Evolutionary conservation across 345 rosid species (phyloP).

Genomic region (Syzygium jambos): DNA sequence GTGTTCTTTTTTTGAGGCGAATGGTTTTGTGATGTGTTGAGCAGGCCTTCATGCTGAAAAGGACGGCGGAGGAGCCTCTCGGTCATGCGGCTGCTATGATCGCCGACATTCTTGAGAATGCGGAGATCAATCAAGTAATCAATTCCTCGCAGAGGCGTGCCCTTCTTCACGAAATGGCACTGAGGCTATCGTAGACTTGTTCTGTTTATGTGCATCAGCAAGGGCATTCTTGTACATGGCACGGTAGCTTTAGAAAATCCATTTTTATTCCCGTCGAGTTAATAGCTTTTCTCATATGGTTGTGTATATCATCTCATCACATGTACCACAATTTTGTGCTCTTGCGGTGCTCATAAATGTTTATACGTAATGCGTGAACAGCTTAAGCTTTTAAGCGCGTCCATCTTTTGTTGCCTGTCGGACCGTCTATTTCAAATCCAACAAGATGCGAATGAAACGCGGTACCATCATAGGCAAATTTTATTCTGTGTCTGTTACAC

Average conservation of each 20-base stretch:
- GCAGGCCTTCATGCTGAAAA: conserved; percentile 91
- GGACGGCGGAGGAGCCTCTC: conserved; percentile 79
- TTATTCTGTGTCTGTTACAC: neutral
- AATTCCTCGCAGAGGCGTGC: conserved; percentile 79
- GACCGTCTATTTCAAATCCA: neutral
- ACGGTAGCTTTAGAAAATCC: neutral
- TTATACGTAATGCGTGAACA: neutral
- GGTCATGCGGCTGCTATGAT: conserved; percentile 92
- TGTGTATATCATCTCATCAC: neutral
- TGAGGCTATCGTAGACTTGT: conserved; percentile 43
- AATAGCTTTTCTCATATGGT: neutral
- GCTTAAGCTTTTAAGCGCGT: too few relatives aligned
- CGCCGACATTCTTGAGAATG: conserved; percentile 78
- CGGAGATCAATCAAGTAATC: conserved; percentile 68
- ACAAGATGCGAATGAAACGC: neutral
- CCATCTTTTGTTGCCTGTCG: too few relatives aligned
- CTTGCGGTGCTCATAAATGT: neutral
- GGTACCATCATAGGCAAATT: neutral
- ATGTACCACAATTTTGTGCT: neutral
- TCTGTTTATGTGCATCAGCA: neutral
- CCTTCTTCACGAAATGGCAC: conserved; percentile 90
- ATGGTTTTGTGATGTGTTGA: neutral
- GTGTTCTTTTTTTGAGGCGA: neutral
- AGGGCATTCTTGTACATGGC: neutral
- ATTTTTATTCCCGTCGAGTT: neutral